phyloP scores from a whole-genome alignment of 306 rosid species.

The Alnus rubra region DNA sequence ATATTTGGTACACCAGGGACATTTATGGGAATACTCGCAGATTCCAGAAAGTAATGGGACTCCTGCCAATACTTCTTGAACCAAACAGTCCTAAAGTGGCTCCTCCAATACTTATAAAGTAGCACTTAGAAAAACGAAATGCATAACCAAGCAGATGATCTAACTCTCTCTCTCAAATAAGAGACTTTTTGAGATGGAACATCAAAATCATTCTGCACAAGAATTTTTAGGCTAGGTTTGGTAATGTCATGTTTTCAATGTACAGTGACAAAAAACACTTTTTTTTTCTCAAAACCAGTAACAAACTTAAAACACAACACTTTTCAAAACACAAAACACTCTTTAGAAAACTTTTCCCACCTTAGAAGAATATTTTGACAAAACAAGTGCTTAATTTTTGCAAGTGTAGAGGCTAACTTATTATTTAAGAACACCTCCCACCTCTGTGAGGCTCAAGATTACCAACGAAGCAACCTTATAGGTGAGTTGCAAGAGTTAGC shows the following conservation, averaged over 20 bases:
- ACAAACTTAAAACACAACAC: too few species aligned
- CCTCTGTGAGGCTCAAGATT: slow-evolving; percentile 32
- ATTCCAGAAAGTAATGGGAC: not conserved
- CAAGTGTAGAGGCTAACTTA: too few species aligned
- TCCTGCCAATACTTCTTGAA: not conserved
- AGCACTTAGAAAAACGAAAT: not conserved
- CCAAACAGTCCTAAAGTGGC: not conserved
- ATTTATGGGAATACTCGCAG: not conserved
- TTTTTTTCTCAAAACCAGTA: too few species aligned
- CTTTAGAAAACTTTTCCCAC: too few species aligned
- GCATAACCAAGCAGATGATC: not conserved
- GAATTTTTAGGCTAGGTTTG: not conserved
- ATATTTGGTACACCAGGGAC: not conserved
- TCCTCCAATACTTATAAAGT: not conserved
- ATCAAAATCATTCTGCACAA: too few species aligned
- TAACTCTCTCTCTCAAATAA: not conserved
- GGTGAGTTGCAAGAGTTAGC: slow-evolving; percentile 36
- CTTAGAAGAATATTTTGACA: too few species aligned
- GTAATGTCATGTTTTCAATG: too few species aligned
- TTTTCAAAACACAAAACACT: too few species aligned
- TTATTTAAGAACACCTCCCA: slow-evolving; percentile 29
- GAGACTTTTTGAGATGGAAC: too few species aligned
- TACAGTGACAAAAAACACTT: too few species aligned
- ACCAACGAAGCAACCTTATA: slow-evolving; percentile 38
- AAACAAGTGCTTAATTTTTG: too few species aligned